A percentile compares a stretch with the other conserved stretches of the same genome.
Evolutionary conservation across 345 rosid genomes (phyloP).

Genomic region (Orychophragmus violaceus): DNA sequence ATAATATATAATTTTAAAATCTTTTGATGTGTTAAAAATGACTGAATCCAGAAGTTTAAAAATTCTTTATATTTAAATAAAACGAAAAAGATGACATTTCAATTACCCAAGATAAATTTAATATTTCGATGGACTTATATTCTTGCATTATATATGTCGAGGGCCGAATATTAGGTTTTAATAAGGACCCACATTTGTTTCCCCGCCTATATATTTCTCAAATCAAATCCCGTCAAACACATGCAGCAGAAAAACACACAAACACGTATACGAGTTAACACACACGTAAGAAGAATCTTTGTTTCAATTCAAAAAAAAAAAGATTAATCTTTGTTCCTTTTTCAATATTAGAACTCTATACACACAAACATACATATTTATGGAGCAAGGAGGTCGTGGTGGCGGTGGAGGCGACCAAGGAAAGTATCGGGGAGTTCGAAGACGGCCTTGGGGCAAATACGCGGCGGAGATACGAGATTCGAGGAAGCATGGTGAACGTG

Average conservation of each 20-base stretch:
- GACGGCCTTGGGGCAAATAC: slow-evolving; percentile 88
- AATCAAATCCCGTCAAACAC: slow-evolving; percentile 19
- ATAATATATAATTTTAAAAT: too few species aligned
- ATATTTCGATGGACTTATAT: not conserved
- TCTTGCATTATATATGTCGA: not conserved
- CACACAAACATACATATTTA: not conserved
- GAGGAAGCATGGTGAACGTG: slow-evolving; percentile 59
- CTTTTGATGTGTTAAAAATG: too few species aligned
- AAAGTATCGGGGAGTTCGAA: slow-evolving; percentile 71
- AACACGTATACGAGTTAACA: not conserved
- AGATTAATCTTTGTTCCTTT: slow-evolving; percentile 4
- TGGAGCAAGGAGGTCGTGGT: slow-evolving; percentile 30
- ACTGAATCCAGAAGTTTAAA: not conserved
- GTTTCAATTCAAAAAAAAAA: too few species aligned
- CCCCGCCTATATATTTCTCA: slow-evolving; percentile 12
- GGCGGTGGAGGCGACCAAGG: slow-evolving; percentile 22
- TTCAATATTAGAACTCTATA: not conserved
- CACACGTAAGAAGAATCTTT: slow-evolving; percentile 3
- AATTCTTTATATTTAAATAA: not conserved
- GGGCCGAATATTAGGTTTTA: slow-evolving; percentile 5
- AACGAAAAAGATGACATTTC: not conserved
- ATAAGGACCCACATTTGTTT: slow-evolving; percentile 12
- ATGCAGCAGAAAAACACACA: slow-evolving; percentile 22
- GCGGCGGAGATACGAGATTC: slow-evolving; percentile 94
- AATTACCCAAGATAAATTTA: not conserved